Percentiles rank a stretch among this genome's conserved stretches.
Evolutionary conservation across 768 basidiomycete species (phyloP).

Genomic region (Russula sp.): DNA sequence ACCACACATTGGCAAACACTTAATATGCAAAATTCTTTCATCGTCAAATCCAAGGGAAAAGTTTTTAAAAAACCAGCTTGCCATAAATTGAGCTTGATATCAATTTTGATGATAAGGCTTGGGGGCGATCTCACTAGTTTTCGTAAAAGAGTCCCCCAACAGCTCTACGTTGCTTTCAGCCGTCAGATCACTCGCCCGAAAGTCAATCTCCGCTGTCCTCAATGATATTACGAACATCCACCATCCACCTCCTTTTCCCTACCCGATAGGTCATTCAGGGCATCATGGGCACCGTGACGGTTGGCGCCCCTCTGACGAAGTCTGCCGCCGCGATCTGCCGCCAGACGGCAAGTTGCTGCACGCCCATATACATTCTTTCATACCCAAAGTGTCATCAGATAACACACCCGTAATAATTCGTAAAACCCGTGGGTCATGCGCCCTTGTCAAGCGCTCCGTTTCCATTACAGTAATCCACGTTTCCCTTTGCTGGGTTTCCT

Average conservation of each 20-base stretch:
- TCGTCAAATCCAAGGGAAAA: background rate
- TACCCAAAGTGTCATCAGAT: no score
- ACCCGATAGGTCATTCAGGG: no score
- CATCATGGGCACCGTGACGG: no score
- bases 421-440: background rate
- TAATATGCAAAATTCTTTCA: slow-evolving; percentile 68
- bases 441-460: slow-evolving; percentile 50
- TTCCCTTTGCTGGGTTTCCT: slow-evolving; percentile 51
- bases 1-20: slow-evolving; percentile 72
- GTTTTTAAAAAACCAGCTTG: no score
- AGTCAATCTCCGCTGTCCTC: background rate
- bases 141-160: background rate
- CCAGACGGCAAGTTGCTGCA: no score
- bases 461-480: slow-evolving; percentile 59
- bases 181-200: slow-evolving; percentile 72
- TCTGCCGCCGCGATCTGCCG: no score
- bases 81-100: slow-evolving; percentile 95
- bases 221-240: background rate
- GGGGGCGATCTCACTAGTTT: slow-evolving; percentile 36
- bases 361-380: no score
- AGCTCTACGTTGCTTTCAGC: background rate
- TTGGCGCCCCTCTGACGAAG: no score
- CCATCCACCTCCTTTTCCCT: background rate
- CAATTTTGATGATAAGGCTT: slow-evolving; percentile 83
- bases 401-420: background rate